A percentile compares a stretch with the other conserved stretches of the same genome.
Evolutionary conservation across 257 asterid genomes (phyloP).

Genomic region (Ilex aquifolium): DNA sequence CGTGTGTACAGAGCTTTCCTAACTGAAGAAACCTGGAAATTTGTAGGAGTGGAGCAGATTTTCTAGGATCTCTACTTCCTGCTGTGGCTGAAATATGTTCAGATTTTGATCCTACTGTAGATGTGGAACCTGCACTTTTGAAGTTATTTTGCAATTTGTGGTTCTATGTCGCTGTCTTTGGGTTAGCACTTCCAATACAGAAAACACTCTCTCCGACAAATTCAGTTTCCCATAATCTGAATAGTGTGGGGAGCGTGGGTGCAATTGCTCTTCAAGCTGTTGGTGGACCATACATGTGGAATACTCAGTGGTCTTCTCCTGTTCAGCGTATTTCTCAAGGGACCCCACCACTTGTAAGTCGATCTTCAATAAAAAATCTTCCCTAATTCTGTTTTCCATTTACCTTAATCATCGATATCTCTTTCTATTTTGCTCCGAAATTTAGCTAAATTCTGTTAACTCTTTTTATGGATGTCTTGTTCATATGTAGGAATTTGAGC

Average conservation of each 20-base stretch:
- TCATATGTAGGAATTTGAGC: too few species aligned
- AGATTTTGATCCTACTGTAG: slow-evolving; percentile 78
- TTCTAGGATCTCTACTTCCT: slow-evolving; percentile 97
- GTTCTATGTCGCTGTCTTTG: slow-evolving; percentile 98
- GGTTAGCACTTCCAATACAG: slow-evolving; percentile 93
- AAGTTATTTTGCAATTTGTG: slow-evolving; percentile 96
- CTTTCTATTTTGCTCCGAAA: background rate
- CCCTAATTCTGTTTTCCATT: background rate
- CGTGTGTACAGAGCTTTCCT: slow-evolving; percentile 18
- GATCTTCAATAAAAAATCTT: slow-evolving; percentile 6
- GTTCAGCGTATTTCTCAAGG: slow-evolving; percentile 97
- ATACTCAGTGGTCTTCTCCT: slow-evolving; percentile 77
- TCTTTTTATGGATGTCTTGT: too few species aligned
- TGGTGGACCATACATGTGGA: slow-evolving; percentile 95
- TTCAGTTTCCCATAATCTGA: slow-evolving; percentile 70
- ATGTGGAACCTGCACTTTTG: slow-evolving; percentile 89
- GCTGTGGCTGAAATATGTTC: slow-evolving; percentile 98
- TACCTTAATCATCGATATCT: too few species aligned
- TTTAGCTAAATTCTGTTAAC: background rate
- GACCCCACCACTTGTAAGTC: slow-evolving; percentile 98
- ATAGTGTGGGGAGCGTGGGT: slow-evolving; percentile 72
- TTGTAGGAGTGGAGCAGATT: slow-evolving; percentile 98
- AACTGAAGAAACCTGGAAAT: slow-evolving; percentile 18
- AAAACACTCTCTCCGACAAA: slow-evolving; percentile 46
- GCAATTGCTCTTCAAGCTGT: slow-evolving; percentile 86